A percentile compares a stretch with the other conserved stretches of the same genome.
These are phyloP conservation scores for Elymus sibiricus DNA, from an alignment of 176 grass and related monocot genomes.

Conservation along the genomic window DNA sequence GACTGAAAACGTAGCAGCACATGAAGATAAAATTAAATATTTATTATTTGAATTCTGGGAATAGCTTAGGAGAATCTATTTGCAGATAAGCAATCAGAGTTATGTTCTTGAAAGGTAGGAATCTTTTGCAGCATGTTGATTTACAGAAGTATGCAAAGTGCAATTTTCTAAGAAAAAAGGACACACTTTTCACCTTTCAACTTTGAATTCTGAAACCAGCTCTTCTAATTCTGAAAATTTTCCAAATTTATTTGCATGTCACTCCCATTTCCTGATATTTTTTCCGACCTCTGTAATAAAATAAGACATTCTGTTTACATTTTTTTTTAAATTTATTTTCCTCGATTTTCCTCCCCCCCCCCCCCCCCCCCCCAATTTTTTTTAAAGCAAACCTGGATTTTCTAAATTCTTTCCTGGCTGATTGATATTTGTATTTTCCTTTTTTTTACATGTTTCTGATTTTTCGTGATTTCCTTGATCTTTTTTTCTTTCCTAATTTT, in stretches of 20 bases:
- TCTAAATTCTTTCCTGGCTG: background rate
- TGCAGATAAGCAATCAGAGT: background rate
- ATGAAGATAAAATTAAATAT: background rate
- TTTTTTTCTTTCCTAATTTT: background rate
- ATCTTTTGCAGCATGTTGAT: slow-evolving; percentile 1
- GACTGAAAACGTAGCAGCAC: background rate
- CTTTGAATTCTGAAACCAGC: background rate
- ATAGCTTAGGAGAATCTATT: background rate
- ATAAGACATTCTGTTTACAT: background rate
- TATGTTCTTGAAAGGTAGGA: background rate
- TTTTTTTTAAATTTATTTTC: background rate
- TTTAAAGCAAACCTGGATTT: background rate
- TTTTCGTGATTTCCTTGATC: background rate
- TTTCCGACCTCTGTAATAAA: background rate
- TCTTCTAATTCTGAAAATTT: background rate
- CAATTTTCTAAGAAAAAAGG: background rate
- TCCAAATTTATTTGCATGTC: background rate
- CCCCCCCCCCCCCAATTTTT: background rate
- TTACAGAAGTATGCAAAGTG: background rate
- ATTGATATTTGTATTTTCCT: background rate
- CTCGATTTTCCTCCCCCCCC: background rate
- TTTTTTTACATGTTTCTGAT: background rate
- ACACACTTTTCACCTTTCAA: background rate
- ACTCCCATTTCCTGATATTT: background rate
- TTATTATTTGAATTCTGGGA: background rate